A percentile compares a stretch with the other conserved stretches of the same genome.
phyloP scores from a whole-genome alignment of 306 rosid species.

The Glycine latifolia region DNA sequence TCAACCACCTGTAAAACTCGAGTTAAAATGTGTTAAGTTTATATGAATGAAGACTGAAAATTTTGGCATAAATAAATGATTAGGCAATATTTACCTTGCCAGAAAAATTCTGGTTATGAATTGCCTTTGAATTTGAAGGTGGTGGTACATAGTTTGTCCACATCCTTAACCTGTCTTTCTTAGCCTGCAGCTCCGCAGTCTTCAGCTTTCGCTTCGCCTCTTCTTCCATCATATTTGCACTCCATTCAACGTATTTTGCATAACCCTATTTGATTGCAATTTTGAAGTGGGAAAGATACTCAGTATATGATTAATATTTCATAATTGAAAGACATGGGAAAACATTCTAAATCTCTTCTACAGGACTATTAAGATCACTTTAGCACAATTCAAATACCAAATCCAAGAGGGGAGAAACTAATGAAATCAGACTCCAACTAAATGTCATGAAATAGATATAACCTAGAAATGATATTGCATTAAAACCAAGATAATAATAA shows the following conservation, averaged over 20 bases:
- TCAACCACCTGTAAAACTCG: constrained; percentile 80
- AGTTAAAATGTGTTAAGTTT: constrained; percentile 27
- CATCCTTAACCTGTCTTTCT: constrained; percentile 74
- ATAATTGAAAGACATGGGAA: neutral
- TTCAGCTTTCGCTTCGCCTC: constrained; percentile 88
- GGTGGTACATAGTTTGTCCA: constrained; percentile 98
- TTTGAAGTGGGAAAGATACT: constrained; percentile 27
- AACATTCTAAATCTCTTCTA: constrained; percentile 1
- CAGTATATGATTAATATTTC: constrained; percentile 4
- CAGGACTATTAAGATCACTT: constrained; percentile 14
- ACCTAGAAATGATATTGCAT: no score
- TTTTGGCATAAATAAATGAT: constrained; percentile 19
- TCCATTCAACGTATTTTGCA: constrained; percentile 97
- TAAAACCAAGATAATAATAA: no score
- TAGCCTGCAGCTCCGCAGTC: constrained; percentile 87
- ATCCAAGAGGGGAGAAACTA: constrained; percentile 14
- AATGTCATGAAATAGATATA: neutral
- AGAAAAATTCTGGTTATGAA: constrained; percentile 91
- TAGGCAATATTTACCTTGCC: constrained; percentile 76
- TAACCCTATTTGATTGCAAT: constrained; percentile 63
- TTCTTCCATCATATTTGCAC: constrained; percentile 98
- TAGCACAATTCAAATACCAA: neutral
- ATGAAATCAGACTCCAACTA: constrained; percentile 21
- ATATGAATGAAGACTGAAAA: neutral
- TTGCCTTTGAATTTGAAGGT: constrained; percentile 90